Conservation (phyloP, 441 rosid genomes). For the Populus hybrid region DNA sequence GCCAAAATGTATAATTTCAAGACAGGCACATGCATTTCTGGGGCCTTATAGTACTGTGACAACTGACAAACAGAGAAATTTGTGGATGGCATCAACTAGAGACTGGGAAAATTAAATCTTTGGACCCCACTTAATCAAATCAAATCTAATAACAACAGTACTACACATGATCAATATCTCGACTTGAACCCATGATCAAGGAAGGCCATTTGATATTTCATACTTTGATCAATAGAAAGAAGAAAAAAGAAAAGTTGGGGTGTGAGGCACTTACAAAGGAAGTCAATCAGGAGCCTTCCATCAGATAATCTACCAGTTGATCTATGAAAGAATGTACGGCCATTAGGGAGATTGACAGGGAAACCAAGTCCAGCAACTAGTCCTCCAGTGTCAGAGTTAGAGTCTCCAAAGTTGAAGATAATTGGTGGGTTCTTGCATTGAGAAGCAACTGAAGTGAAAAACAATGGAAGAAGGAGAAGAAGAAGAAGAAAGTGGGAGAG, state of each 20-base stretch:
- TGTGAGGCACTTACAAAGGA: conserved; percentile 58
- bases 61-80: not conserved
- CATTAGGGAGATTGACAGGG: conserved; percentile 56
- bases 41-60: not conserved
- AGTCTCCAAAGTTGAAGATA: conserved; percentile 84
- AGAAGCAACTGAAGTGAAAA: conserved; percentile 19
- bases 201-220: not conserved
- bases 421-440: conserved; percentile 48
- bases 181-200: not conserved
- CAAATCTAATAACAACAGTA: not conserved
- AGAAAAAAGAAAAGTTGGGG: not conserved
- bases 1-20: not conserved
- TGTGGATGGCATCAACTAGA: not conserved
- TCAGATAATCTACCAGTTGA: conserved; percentile 82
- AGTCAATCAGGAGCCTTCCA: conserved; percentile 74
- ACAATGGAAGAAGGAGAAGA: not conserved
- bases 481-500: not conserved
- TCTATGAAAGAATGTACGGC: conserved; percentile 56
- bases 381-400: conserved; percentile 86
- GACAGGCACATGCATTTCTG: not conserved
- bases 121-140: not conserved
- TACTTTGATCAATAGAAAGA: not conserved
- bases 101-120: not conserved
- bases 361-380: conserved; percentile 79
- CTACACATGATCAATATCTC: not conserved